Evolutionary conservation across 2,329 filamentous ascomycete genomes (phyloP), one percentile per base, ranked within the genome.

Genomic region (Aspergillus carbonarius): DNA sequence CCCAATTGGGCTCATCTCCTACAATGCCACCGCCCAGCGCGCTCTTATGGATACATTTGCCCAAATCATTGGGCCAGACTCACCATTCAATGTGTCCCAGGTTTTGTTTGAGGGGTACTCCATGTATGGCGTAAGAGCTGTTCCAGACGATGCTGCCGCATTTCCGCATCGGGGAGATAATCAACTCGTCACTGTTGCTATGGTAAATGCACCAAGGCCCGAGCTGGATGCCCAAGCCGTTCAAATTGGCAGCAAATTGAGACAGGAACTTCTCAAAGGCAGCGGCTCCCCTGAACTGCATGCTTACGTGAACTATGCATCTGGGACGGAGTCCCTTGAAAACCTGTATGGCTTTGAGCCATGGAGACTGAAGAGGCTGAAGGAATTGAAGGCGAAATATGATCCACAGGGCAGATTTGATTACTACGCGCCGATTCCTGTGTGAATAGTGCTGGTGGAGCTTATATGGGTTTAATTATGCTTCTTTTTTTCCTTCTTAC

Each of bases 31-130:
- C 0, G 70, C 76, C 1, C 70, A 72, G 49, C 66, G 67, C 23
- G 61, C 66, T 12, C 69, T 71, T 1, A 79, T 73, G 46, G 68
- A 75, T 1, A 48, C 72, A 1, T 78, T 73, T 57, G 63, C 70
- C 1, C 60, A 71, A 0, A 65, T 68, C 1, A 69, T 74, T 13
- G 61, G 65, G 0, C 60, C 61, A 1, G 60, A 56, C 9, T 70
- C 74, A 0, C 66, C 54, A 0, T 65, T 73, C n/a, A 68, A 68
- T 25, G 52, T 70, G 57, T 75, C 75, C 0, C 67, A 81, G 39
- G 78, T 83, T 66, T 78, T 84, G 74, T 78, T 84, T 40, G 82
- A 85, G 63, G 78, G 79, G 3, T 85, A 83, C 68, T 74, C 81
- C 0, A 67, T 66, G 9, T 68, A 77, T 18, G 82, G 76, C 2